Base-by-base conservation (phyloP, 192 early-diverging fungal genomes). In the Coemansia sp. region DNA sequence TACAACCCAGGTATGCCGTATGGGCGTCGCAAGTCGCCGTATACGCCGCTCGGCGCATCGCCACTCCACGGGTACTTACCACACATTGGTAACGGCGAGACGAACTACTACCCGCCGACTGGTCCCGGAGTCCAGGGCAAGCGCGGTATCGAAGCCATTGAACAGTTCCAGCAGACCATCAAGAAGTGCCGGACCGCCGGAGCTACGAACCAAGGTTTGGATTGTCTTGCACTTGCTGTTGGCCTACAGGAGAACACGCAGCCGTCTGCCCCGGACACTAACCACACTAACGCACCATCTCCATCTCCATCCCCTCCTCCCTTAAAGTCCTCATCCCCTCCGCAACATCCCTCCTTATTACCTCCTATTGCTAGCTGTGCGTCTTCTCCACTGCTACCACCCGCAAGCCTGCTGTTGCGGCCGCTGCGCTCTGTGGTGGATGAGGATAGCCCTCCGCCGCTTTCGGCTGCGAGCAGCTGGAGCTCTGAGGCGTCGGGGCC, bases 201-300 rank as follows among this genome's bases (percentile, higher is more conserved):
- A 26, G 43, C 43, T 34, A 56, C 62, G 55, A 80, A 60, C 56
- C 70, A 80, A 80, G 77, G 77, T 80, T 80, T 80, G 77, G 71
- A 80, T 74, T 80, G 77, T 74, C 72, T 80, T 67, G 77, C 77
- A 74, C 72, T 60, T 74, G 77, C 77, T 46, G 58, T 74, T 65
- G 77, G 72, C 55, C 63, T 80, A 22, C 72, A 42, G 62, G 77
- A 80, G 68, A 69, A 67, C 61, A 68, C 38, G 61, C 63, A 61
- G 71, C 44, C 67, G 58, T 42, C 75, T 60, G 58, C 53, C 41
- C 56, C 26, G 15, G 50, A 39, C 33, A 59, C 18, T 56, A 56
- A 50, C 59, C 53, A 58, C 66, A 41, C 54, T 33, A 53, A 55
- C 43, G 52, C 58, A 54, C 53, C 66, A 32, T 34, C 56, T 58